Conservation (phyloP, 305 asterid genomes). For the Salvia sclarea region DNA sequence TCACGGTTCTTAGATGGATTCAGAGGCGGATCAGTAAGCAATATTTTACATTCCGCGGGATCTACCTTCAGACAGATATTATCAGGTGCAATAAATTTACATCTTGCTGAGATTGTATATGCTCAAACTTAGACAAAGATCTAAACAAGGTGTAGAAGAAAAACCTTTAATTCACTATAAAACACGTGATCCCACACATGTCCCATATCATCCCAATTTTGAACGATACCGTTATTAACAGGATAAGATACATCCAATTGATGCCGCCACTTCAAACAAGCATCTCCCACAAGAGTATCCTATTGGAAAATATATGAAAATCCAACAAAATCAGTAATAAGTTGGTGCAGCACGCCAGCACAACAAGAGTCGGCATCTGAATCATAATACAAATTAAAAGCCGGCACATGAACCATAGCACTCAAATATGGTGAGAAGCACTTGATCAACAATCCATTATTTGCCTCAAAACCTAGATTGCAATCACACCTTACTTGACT, state of each 20-base stretch:
- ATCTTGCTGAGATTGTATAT: constrained; percentile 13
- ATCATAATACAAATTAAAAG: constrained; percentile 3
- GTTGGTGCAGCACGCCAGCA: background rate
- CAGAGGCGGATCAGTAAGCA: constrained; percentile 97
- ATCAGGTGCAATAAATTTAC: constrained; percentile 20
- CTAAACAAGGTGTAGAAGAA: constrained; percentile 25
- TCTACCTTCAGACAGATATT: constrained; percentile 64
- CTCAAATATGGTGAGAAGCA: constrained; percentile 14
- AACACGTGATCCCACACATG: constrained; percentile 97
- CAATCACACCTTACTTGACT: background rate
- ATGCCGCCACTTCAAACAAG: constrained; percentile 91
- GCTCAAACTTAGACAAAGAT: constrained; percentile 2
- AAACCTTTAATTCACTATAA: constrained; percentile 83
- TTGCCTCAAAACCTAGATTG: constrained; percentile 15
- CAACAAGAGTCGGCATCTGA: constrained; percentile 10
- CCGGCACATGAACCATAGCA: constrained; percentile 1
- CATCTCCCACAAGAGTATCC: constrained; percentile 92
- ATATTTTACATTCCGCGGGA: constrained; percentile 85
- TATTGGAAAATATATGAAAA: constrained; percentile 32
- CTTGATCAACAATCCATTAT: constrained; percentile 9
- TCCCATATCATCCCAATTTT: constrained; percentile 98
- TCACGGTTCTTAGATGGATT: constrained; percentile 98
- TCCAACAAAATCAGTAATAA: constrained; percentile 18
- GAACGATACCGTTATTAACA: constrained; percentile 92
- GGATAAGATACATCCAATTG: constrained; percentile 93